Evolutionary conservation across 2,329 filamentous ascomycete species (phyloP).

Genomic region (Colletotrichum sp.): DNA sequence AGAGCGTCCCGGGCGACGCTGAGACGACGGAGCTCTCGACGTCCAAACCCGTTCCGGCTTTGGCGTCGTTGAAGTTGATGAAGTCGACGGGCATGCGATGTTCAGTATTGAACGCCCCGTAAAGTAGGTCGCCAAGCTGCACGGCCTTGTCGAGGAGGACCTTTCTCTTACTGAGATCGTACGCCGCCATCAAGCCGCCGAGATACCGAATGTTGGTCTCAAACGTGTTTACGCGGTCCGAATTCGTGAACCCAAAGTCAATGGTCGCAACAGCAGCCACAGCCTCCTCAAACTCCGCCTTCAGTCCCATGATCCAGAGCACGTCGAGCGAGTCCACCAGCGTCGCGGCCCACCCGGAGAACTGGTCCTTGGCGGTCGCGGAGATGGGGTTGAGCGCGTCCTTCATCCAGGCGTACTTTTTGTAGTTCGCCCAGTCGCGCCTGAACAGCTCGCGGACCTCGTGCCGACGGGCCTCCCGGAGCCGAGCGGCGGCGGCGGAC

Average conservation of each 20-base stretch:
- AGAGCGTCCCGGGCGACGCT: constrained; percentile 65
- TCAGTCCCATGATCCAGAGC: constrained; percentile 59
- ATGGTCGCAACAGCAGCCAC: constrained; percentile 47
- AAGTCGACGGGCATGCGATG: constrained; percentile 64
- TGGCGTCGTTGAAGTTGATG: constrained; percentile 46
- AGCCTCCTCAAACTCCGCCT: constrained; percentile 53
- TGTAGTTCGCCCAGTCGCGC: constrained; percentile 47
- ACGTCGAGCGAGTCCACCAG: constrained; percentile 53
- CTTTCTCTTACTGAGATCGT: constrained; percentile 65
- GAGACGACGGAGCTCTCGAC: constrained; percentile 43
- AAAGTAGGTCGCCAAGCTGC: constrained; percentile 67
- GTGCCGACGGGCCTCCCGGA: constrained; percentile 35
- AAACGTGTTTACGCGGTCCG: constrained; percentile 59
- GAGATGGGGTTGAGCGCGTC: constrained; percentile 49
- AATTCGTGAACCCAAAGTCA: constrained; percentile 47
- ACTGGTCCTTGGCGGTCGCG: constrained; percentile 40
- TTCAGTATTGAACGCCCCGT: constrained; percentile 70
- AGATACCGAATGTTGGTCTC: constrained; percentile 76
- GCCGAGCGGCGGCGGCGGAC: constrained; percentile 21
- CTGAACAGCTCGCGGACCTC: constrained; percentile 37
- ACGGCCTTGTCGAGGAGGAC: constrained; percentile 63
- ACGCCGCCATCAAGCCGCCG: constrained; percentile 70
- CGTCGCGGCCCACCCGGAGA: constrained; percentile 52
- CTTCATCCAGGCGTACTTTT: constrained; percentile 47
- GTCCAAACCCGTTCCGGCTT: constrained; percentile 34